These are phyloP conservation scores for Cryptococcus sp. DNA, from an alignment of 1,284 basidiomycete genomes.

Conservation along the genomic window DNA sequence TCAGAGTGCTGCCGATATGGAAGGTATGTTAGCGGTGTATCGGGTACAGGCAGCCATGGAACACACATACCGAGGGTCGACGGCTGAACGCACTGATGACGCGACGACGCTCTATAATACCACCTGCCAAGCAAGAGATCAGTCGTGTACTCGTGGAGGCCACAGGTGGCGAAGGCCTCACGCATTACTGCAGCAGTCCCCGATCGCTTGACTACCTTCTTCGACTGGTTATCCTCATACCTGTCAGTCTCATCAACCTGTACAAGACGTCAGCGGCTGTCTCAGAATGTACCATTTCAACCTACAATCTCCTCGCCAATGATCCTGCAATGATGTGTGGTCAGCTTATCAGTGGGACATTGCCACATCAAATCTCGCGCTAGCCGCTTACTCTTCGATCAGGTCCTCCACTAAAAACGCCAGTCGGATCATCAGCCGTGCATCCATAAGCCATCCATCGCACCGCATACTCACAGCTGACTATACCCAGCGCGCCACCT, in stretches of 20 bases:
- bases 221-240: constrained; percentile 78
- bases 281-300: neutral
- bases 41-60: neutral
- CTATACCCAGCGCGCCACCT: constrained; percentile 76
- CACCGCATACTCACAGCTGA: constrained; percentile 52
- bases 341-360: constrained; percentile 8
- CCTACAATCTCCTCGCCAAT: constrained; percentile 53
- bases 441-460: neutral
- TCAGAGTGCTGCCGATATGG: neutral
- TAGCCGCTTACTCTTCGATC: constrained; percentile 45
- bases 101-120: constrained; percentile 51
- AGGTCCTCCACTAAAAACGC: constrained; percentile 46
- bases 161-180: constrained; percentile 20
- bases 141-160: neutral
- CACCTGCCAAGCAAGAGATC: constrained; percentile 29
- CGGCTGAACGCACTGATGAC: constrained; percentile 43
- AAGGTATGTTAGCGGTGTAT: neutral
- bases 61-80: constrained; percentile 34
- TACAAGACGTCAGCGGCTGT: constrained; percentile 31
- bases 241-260: constrained; percentile 87
- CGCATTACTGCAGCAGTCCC: constrained; percentile 76
- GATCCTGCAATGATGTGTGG: constrained; percentile 35
- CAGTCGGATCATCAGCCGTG: neutral
- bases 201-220: constrained; percentile 64
- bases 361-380: neutral